These are phyloP conservation scores for Takashimella tepidaria DNA, from an alignment of 1,284 basidiomycete species.

Conservation along the genomic window DNA sequence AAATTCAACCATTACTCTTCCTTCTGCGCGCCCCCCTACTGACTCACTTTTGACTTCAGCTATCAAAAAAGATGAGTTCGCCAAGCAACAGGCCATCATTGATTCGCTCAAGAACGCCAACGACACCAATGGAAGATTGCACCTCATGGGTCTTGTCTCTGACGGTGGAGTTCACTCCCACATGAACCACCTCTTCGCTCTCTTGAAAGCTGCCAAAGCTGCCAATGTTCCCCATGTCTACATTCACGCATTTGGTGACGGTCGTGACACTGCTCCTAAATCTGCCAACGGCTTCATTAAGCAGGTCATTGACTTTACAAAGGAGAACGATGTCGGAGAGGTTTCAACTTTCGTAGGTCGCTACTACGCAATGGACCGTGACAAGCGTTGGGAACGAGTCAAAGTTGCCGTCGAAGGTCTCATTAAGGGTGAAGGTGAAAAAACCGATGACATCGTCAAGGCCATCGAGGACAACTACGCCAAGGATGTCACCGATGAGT, in stretches of 20 bases:
- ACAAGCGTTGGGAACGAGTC: slow-evolving; percentile 88
- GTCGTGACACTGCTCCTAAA: slow-evolving; percentile 77
- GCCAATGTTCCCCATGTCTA: slow-evolving; percentile 74
- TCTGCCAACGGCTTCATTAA: slow-evolving; percentile 68
- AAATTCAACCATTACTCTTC: too few species aligned
- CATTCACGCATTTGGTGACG: slow-evolving; percentile 83
- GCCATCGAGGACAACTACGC: slow-evolving; percentile 67
- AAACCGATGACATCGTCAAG: slow-evolving; percentile 58
- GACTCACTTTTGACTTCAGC: slow-evolving; percentile 40
- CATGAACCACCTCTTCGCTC: slow-evolving; percentile 75
- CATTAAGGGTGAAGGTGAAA: slow-evolving; percentile 66
- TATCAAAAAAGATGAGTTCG: slow-evolving; percentile 81
- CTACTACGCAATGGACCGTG: slow-evolving; percentile 93
- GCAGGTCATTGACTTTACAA: slow-evolving; percentile 69
- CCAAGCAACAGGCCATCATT: slow-evolving; percentile 68
- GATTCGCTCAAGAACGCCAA: slow-evolving; percentile 70
- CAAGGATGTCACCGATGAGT: slow-evolving; percentile 82
- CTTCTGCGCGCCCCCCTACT: background rate
- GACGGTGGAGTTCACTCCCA: slow-evolving; percentile 95
- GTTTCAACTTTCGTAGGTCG: slow-evolving; percentile 76
- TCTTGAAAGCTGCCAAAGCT: slow-evolving; percentile 82
- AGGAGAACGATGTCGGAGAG: slow-evolving; percentile 58
- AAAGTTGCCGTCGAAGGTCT: slow-evolving; percentile 81
- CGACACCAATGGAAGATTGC: slow-evolving; percentile 69
- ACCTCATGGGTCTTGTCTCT: slow-evolving; percentile 79